A percentile compares a stretch with the other conserved stretches of the same genome.
phyloP scores from a whole-genome alignment of 495 filamentous ascomycete species.

The Clohesyomyces aquaticus region DNA sequence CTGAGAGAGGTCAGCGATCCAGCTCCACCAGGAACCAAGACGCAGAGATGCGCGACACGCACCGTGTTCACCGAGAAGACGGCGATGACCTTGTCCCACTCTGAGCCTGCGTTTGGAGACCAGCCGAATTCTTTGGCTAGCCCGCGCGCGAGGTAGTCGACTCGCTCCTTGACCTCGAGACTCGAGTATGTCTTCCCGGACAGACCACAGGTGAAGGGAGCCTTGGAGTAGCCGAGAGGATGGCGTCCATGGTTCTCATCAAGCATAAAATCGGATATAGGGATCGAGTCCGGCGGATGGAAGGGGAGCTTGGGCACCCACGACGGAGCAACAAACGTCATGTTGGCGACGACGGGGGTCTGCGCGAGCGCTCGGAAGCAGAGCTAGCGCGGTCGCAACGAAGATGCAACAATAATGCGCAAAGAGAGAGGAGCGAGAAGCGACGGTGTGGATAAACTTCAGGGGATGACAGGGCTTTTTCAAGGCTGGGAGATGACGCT shows the following conservation, averaged over 20 bases:
- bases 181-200: conserved; percentile 72
- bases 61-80: conserved; percentile 84
- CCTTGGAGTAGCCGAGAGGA: conserved; percentile 63
- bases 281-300: conserved; percentile 73
- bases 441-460: not conserved
- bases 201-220: conserved; percentile 83
- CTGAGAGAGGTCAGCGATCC: conserved; percentile 48
- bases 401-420: too few species aligned
- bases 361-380: too few species aligned
- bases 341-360: conserved; percentile 48
- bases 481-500: not conserved
- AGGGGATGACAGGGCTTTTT: not conserved
- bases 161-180: conserved; percentile 66
- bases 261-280: conserved; percentile 79
- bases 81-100: conserved; percentile 84
- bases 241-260: conserved; percentile 72
- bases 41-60: conserved; percentile 36
- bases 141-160: conserved; percentile 70
- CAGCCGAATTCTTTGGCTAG: conserved; percentile 75
- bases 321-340: conserved; percentile 78
- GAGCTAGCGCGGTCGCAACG: too few species aligned
- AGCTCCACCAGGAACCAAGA: not conserved
- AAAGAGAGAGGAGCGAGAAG: not conserved
- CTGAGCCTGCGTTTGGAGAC: conserved; percentile 71
- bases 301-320: conserved; percentile 70